A percentile compares a stretch with the other conserved stretches of the same genome.
These are phyloP conservation scores for Diddensiella caesifluorescens DNA, from an alignment of 805 yeast species.

Conservation along the genomic window DNA sequence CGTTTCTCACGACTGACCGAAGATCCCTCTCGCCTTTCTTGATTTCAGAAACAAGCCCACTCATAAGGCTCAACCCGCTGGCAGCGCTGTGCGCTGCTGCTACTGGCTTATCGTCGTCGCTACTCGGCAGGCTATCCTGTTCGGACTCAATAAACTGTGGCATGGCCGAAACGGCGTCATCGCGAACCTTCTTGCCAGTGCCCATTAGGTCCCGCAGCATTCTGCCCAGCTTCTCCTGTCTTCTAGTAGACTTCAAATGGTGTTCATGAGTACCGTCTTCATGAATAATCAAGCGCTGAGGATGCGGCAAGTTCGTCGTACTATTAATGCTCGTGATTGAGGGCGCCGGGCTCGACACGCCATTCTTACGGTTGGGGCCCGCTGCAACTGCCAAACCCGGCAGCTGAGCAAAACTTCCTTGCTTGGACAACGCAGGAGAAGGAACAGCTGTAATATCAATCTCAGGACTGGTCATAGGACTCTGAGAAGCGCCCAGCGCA, in stretches of 20 bases:
- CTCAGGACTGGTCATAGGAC: conserved; percentile 2
- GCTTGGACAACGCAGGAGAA: too few relatives aligned
- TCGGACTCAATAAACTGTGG: conserved; percentile 18
- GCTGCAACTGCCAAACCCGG: too few relatives aligned
- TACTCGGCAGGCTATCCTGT: neutral
- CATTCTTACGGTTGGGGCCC: neutral
- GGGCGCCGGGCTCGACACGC: neutral
- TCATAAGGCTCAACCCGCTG: conserved; percentile 29
- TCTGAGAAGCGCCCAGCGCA: neutral
- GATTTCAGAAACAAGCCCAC: conserved; percentile 30
- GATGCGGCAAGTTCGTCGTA: neutral
- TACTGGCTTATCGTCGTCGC: conserved; percentile 7
- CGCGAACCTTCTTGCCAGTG: conserved; percentile 36
- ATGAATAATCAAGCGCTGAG: conserved; percentile 31
- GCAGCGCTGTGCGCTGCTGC: conserved; percentile 2
- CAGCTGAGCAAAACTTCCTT: neutral
- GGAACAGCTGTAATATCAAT: neutral
- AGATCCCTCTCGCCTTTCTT: conserved; percentile 35
- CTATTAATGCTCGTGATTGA: neutral
- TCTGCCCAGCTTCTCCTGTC: conserved; percentile 38
- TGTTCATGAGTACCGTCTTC: conserved; percentile 75
- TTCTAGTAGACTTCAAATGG: conserved; percentile 57
- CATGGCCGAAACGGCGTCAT: conserved; percentile 26
- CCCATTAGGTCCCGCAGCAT: conserved; percentile 52
- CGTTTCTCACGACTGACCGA: conserved; percentile 27